Percentiles rank a stretch among this genome's conserved stretches.
phyloP scores from a whole-genome alignment of 495 filamentous ascomycete genomes.

The Pseudotulostoma volvatum region DNA sequence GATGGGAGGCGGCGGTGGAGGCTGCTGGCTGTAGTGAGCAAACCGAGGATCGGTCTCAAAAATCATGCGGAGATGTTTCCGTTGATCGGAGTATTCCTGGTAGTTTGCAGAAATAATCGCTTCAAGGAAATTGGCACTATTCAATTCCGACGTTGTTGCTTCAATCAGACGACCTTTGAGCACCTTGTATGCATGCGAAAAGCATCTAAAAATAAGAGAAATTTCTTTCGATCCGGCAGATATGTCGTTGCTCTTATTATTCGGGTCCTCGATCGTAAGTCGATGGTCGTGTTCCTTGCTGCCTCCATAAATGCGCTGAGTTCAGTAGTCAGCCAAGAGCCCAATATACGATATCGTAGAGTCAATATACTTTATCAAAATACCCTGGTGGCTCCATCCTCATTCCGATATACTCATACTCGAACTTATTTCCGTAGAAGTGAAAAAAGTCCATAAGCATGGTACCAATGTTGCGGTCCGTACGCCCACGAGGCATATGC shows the following conservation, averaged over 20 bases:
- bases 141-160: slow-evolving; percentile 10
- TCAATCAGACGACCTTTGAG: slow-evolving; percentile 42
- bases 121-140: slow-evolving; percentile 34
- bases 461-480: slow-evolving; percentile 46
- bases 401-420: slow-evolving; percentile 50
- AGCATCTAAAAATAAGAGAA: slow-evolving; percentile 40
- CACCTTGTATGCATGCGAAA: slow-evolving; percentile 41
- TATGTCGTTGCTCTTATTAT: slow-evolving; percentile 69
- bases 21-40: slow-evolving; percentile 16
- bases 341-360: slow-evolving; percentile 2
- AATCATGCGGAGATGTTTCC: slow-evolving; percentile 32
- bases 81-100: slow-evolving; percentile 45
- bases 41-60: slow-evolving; percentile 28
- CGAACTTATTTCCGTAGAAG: slow-evolving; percentile 69
- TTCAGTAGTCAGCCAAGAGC: background rate
- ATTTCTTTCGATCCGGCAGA: slow-evolving; percentile 58
- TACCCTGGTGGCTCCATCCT: slow-evolving; percentile 53
- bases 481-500: slow-evolving; percentile 49
- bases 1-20: slow-evolving; percentile 13
- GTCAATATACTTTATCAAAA: slow-evolving; percentile 49
- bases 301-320: slow-evolving; percentile 7
- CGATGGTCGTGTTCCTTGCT: slow-evolving; percentile 29
- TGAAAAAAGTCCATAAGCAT: slow-evolving; percentile 74
- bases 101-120: slow-evolving; percentile 59
- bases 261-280: slow-evolving; percentile 77